Evolutionary conservation across 805 yeast species (phyloP).

Genomic region (Kurtzmaniella fragi): DNA sequence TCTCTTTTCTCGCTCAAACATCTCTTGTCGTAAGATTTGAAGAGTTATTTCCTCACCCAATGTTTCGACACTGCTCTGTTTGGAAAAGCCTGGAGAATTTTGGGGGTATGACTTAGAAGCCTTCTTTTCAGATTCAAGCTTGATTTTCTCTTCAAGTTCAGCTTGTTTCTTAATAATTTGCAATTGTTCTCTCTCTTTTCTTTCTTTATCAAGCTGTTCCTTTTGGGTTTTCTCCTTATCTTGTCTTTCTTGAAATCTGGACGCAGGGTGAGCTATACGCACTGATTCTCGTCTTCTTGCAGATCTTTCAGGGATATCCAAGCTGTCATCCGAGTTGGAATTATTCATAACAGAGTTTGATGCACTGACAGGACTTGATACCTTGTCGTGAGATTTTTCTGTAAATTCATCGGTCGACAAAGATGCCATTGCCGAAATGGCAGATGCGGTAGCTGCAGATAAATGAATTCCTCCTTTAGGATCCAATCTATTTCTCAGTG

Average conservation of each 20-base stretch:
- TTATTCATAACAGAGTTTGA: neutral
- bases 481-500: neutral
- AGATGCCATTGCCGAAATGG: conserved; percentile 1
- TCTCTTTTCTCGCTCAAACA: no score
- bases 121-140: no score
- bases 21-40: no score
- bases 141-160: no score
- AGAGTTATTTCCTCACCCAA: no score
- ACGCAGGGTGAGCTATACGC: conserved; percentile 3
- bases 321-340: neutral
- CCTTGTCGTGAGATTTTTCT: neutral
- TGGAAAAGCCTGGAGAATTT: no score
- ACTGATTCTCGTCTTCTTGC: conserved; percentile 13
- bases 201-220: conserved; percentile 20
- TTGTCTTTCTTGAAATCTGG: conserved; percentile 1
- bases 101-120: no score
- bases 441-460: conserved; percentile 1
- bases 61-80: no score
- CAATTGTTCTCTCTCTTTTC: conserved; percentile 3
- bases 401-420: neutral
- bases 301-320: conserved; percentile 16
- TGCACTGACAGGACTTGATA: neutral
- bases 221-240: conserved; percentile 4
- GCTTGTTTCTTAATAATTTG: no score
- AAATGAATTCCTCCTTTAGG: conserved; percentile 3